phyloP scores from a whole-genome alignment of 768 basidiomycete species.

The Crucibulum laeve region DNA sequence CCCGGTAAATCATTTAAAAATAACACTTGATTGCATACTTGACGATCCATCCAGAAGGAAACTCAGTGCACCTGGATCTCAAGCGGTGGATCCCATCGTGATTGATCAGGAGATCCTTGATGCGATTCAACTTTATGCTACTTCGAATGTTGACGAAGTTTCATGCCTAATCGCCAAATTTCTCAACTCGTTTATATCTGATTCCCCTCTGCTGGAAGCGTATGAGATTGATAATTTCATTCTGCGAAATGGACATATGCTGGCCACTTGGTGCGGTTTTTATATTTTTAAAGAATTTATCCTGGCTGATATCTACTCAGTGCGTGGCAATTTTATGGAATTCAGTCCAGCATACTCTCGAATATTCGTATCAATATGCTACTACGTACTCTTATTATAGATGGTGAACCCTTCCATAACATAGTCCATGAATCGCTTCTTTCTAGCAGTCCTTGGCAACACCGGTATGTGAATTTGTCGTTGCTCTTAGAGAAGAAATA shows the following conservation, averaged over 20 bases:
- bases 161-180: constrained; percentile 57
- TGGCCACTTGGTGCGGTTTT: constrained; percentile 55
- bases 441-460: constrained; percentile 36
- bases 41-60: constrained; percentile 38
- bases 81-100: constrained; percentile 53
- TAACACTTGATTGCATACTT: background rate
- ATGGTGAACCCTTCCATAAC: constrained; percentile 54
- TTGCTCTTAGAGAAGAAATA: background rate
- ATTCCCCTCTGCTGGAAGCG: constrained; percentile 55
- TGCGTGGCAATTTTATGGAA: constrained; percentile 64
- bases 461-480: constrained; percentile 33
- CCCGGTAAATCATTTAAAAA: constrained; percentile 39
- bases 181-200: constrained; percentile 52
- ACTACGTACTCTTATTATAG: constrained; percentile 56
- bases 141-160: constrained; percentile 43
- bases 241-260: constrained; percentile 50
- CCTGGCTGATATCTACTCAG: constrained; percentile 29
- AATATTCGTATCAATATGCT: constrained; percentile 52
- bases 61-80: constrained; percentile 32
- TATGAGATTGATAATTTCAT: constrained; percentile 75
- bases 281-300: background rate
- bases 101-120: constrained; percentile 53
- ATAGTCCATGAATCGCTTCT: constrained; percentile 40
- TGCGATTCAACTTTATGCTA: constrained; percentile 48
- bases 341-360: constrained; percentile 53